These are phyloP conservation scores for Forsythia suspensa DNA, from an alignment of 257 asterid genomes.

Conservation along the genomic window DNA sequence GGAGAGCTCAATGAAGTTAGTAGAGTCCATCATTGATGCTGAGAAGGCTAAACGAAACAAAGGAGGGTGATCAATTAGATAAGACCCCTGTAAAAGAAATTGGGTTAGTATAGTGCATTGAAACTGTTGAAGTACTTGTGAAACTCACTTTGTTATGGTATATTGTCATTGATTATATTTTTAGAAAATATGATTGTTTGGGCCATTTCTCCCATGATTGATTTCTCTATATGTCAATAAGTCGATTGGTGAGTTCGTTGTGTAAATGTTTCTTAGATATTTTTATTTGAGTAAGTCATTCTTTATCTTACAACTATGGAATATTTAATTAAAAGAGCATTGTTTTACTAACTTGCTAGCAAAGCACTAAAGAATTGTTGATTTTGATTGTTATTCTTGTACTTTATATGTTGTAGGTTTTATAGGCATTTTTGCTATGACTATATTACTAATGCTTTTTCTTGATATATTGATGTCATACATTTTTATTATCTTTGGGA, in stretches of 20 bases:
- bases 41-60: constrained; percentile 83
- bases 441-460: no score
- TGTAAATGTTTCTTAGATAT: background rate
- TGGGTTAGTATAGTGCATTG: constrained; percentile 16
- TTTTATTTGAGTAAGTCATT: no score
- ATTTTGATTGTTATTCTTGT: no score
- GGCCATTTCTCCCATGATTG: background rate
- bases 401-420: no score
- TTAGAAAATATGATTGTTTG: background rate
- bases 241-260: background rate
- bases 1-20: constrained; percentile 63
- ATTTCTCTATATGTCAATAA: background rate
- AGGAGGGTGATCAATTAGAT: constrained; percentile 50
- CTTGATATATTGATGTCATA: no score
- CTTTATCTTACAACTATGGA: no score
- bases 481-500: no score
- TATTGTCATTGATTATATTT: background rate
- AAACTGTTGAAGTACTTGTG: background rate
- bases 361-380: no score
- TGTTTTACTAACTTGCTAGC: background rate
- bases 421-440: no score
- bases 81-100: background rate
- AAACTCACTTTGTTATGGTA: background rate
- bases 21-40: constrained; percentile 83
- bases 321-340: background rate